Base-by-base conservation (phyloP, 805 yeast genomes). In the Yamadazyma olivae region DNA sequence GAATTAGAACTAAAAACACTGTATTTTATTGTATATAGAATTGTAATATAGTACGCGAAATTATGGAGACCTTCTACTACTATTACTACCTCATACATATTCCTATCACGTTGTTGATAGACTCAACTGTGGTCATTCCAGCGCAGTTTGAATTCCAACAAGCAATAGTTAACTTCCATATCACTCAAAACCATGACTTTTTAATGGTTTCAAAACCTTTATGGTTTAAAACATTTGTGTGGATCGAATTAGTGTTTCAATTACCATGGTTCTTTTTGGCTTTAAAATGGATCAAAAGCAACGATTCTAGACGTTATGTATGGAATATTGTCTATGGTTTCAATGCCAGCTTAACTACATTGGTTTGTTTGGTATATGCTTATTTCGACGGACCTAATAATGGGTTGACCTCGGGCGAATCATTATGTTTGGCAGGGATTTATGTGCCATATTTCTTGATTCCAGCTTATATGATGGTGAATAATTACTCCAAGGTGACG, bases 261-360 rank as follows among this genome's bases (percentile, higher is more conserved):
- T 54, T 85, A 34, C 99, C 99, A 1, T 66, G 85, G 19, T 93
- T 93, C 30, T 30, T 41, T 17, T 29, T 37, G 6, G 43, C 41
- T 1, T 32, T 40, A 14, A 15, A n/a, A 6, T 16, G 19, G 23
- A 34, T 32, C 19, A 40, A 13, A 36, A 28, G 30, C 35, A 14
- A 54, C 36, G 27, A 27, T 9, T 22, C 30, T 19, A 39, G 34
- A 17, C 24, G 42, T 23, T 27, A 32, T 9, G 19, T 41, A 23
- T 30, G 38, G 35, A 37, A 35, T 27, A 44, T 57, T 43, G 40
- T 51, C 35, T 91, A 93, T 57, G 96, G 91, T 3, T 73, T 84
- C 48, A 88, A 87, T 51, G 98, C 97, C 0, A 64, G 82, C 3
- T 64, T 83, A 34, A 88, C 96, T 4, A 88, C 96, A 0, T 56